Base-by-base conservation (phyloP, 2,329 filamentous ascomycete genomes). In the Mycosphaerella arachidis region DNA sequence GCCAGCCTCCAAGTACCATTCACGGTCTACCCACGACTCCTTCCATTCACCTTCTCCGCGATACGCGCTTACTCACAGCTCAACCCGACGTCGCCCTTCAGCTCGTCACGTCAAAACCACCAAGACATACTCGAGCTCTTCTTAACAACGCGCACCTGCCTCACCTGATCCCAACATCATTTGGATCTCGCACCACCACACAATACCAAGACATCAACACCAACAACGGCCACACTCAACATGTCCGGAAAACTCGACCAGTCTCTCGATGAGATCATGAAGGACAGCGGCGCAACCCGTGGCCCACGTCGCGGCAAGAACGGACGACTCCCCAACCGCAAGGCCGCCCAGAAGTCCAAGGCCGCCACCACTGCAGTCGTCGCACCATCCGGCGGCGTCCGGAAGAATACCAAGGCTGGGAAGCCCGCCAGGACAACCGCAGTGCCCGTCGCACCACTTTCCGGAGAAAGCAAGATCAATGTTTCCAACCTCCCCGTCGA, bases 401-500 rank as follows among this genome's bases (percentile, higher is more conserved):
- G 90, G 78, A 97, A 96, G 84, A 72, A 70, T 61, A 65, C 67
- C 37, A 89, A 88, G 71, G 77, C 79, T 62, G 78, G 80, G 51
- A 80, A 81, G 68, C 70, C 75, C 10, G 70, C 77, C 78, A 79
- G 84, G 62, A 79, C 82, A 46, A 85, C 90, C 63, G 84, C 85
- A 69, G 89, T 87, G 74, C 84, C 84, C 61, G 77, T 84, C 59
- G 81, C 67, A 16, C 33, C 35, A 45, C 76, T 79, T 63, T 80
- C 81, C 71, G 86, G 86, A 72, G 91, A 95, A 69, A 95, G 91
- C 84, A 97, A 97, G 82, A 93, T 97, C 80, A 90, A 96, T 78
- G 93, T 99, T 80, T 96, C 91, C 88, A 95, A 95, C 82, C 85
- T 99, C 91, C 94, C 94, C 77, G 87, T 88, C 82, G 94, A 99